Conservation (phyloP, 441 rosid species). For the Arabidopsis hybrid region DNA sequence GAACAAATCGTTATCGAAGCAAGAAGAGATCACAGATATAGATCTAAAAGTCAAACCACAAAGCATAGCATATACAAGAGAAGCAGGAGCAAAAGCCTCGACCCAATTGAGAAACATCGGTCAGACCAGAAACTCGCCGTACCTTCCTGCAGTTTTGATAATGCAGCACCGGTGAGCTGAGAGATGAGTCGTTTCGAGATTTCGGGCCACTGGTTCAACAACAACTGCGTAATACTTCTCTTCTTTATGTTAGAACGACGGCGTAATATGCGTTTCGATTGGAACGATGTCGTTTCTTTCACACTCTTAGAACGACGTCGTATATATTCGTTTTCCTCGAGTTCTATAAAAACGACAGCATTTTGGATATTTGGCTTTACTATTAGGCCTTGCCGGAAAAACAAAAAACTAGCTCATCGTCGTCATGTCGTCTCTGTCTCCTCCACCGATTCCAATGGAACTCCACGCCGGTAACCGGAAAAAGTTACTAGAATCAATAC, state of each 20-base stretch:
- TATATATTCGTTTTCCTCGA: neutral
- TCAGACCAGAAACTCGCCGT: conserved; percentile 10
- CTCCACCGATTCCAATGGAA: conserved; percentile 72
- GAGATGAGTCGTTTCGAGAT: conserved; percentile 39
- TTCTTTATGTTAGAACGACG: conserved; percentile 1
- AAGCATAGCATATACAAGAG: conserved; percentile 10
- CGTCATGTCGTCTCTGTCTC: conserved; percentile 58
- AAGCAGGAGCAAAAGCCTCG: conserved; percentile 6
- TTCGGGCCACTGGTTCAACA: conserved; percentile 30
- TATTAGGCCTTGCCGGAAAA: neutral
- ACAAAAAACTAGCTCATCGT: neutral
- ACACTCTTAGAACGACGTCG: too few species aligned
- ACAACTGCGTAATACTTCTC: conserved; percentile 25
- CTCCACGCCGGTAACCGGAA: conserved; percentile 73
- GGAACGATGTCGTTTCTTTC: neutral
- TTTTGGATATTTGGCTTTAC: neutral
- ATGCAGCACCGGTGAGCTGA: conserved; percentile 38
- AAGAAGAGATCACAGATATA: conserved; percentile 25
- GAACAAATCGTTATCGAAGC: neutral
- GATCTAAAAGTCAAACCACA: conserved; percentile 44
- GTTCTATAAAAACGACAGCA: neutral
- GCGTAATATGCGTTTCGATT: neutral
- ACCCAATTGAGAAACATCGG: conserved; percentile 2
- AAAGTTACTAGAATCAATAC: conserved; percentile 64
- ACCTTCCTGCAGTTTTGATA: conserved; percentile 11